Percentiles rank a stretch among this genome's conserved stretches.
Evolutionary conservation across 1,284 basidiomycete species (phyloP).

Genomic region (Leccinum pachyderme): DNA sequence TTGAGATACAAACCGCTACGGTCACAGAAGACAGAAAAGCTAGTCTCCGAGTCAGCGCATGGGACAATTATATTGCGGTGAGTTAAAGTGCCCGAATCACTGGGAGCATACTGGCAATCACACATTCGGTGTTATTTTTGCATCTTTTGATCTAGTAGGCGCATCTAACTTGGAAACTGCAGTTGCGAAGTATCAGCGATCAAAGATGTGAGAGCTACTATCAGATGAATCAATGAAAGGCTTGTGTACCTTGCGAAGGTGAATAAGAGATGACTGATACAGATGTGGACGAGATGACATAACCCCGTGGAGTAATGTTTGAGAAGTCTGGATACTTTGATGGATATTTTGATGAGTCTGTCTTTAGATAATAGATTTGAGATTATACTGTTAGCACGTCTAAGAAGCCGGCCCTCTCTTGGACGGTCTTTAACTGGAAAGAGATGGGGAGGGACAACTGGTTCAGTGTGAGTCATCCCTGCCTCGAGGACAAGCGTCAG

Average conservation of each 20-base stretch:
- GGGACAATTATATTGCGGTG: slow-evolving; percentile 23
- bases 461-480: too few relatives aligned
- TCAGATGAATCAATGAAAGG: slow-evolving; percentile 24
- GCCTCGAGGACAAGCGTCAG: not conserved
- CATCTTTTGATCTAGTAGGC: slow-evolving; percentile 16
- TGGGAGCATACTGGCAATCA: not conserved
- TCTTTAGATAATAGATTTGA: not conserved
- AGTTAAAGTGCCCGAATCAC: not conserved
- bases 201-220: slow-evolving; percentile 10
- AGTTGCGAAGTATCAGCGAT: not conserved
- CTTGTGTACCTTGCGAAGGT: not conserved
- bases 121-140: slow-evolving; percentile 25
- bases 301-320: not conserved
- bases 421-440: not conserved
- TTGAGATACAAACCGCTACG: not conserved
- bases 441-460: not conserved
- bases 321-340: not conserved
- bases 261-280: not conserved
- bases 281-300: not conserved
- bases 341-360: not conserved
- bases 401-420: too few relatives aligned
- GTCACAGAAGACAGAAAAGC: not conserved
- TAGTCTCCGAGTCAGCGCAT: slow-evolving; percentile 16
- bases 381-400: too few relatives aligned
- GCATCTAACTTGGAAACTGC: not conserved